phyloP scores from a whole-genome alignment of 768 basidiomycete species.

The Suillus subaureus region DNA sequence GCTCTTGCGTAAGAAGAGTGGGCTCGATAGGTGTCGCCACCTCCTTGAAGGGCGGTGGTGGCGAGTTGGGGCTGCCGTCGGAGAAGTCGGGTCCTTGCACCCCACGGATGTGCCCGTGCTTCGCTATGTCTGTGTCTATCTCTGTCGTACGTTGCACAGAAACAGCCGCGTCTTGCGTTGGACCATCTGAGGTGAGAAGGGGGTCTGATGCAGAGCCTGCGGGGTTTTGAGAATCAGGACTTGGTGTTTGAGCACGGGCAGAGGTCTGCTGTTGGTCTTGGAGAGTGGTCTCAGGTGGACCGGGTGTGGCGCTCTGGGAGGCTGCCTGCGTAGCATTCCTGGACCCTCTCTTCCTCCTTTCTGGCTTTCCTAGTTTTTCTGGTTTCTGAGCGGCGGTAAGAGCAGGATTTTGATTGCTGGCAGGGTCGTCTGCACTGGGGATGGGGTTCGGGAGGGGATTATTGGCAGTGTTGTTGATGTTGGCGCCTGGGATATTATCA shows the following conservation, averaged over 20 bases:
- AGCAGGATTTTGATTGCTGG: background rate
- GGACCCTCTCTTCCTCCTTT: background rate
- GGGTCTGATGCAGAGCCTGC: background rate
- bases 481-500: slow-evolving; percentile 10
- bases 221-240: background rate
- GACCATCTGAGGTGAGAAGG: background rate
- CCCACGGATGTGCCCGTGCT: background rate
- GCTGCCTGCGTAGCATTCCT: background rate
- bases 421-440: background rate
- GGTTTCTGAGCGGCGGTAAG: background rate
- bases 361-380: background rate
- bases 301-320: background rate
- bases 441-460: background rate
- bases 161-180: slow-evolving; percentile 4
- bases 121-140: background rate
- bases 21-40: slow-evolving; percentile 12
- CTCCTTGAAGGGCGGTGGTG: slow-evolving; percentile 32
- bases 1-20: slow-evolving; percentile 1
- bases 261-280: slow-evolving; percentile 7
- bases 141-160: slow-evolving; percentile 4
- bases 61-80: slow-evolving; percentile 14
- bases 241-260: background rate
- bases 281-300: slow-evolving; percentile 7
- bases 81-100: background rate
- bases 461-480: slow-evolving; percentile 17